Conservation (phyloP, 2,329 filamentous ascomycete species). For the Lizonia empirigonia region DNA sequence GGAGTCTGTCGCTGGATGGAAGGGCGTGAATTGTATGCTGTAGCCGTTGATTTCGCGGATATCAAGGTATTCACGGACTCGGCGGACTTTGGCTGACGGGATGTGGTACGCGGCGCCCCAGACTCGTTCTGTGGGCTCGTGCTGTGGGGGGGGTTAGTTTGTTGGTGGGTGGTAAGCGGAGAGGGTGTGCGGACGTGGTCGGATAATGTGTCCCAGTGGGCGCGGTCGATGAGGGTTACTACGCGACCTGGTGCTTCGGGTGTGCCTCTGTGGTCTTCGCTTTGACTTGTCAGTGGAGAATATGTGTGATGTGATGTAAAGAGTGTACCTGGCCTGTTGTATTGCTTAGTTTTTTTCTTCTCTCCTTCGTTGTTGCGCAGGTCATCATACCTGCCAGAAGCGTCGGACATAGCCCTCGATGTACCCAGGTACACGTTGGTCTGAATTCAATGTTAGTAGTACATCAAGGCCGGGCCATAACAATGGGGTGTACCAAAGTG, state of each 20-base stretch:
- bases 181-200: constrained; percentile 60
- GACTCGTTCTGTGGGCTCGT: constrained; percentile 65
- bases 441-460: constrained; percentile 55
- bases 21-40: constrained; percentile 87
- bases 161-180: neutral
- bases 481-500: constrained; percentile 74
- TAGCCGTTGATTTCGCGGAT: constrained; percentile 98
- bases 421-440: constrained; percentile 84
- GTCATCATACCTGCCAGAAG: constrained; percentile 87
- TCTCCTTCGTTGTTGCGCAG: neutral
- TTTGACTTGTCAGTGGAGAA: constrained; percentile 47
- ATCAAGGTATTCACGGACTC: constrained; percentile 89
- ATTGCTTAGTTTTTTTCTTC: constrained; percentile 24
- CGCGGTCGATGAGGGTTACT: constrained; percentile 85
- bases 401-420: constrained; percentile 91
- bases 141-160: constrained; percentile 18
- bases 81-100: constrained; percentile 69
- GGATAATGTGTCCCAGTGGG: constrained; percentile 77
- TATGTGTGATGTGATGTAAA: neutral
- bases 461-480: neutral
- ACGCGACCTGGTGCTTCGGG: constrained; percentile 86
- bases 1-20: constrained; percentile 63
- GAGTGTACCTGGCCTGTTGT: constrained; percentile 42
- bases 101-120: constrained; percentile 96
- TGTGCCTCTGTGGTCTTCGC: constrained; percentile 93